Evolutionary conservation across 2,329 filamentous ascomycete species (phyloP).

Genomic region (Arthroderma uncinatum): DNA sequence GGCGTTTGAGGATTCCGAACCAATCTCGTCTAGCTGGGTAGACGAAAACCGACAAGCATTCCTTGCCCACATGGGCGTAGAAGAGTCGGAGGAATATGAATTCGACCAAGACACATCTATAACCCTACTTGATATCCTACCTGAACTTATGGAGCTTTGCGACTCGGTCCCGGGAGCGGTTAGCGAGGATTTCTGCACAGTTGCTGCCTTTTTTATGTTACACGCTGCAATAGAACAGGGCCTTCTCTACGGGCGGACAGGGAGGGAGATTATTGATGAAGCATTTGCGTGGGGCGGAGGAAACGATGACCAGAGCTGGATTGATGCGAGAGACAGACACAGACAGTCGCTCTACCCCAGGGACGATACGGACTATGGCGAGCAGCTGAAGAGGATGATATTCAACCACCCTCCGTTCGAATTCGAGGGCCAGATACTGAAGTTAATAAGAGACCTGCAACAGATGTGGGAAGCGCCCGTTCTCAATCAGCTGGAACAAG

Average conservation of each 20-base stretch:
- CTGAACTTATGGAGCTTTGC: conserved; percentile 41
- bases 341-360: conserved; percentile 12
- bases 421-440: conserved; percentile 33
- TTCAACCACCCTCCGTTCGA: conserved; percentile 22
- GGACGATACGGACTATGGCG: conserved; percentile 10
- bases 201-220: conserved; percentile 40
- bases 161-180: conserved; percentile 25
- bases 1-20: not conserved
- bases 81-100: conserved; percentile 15
- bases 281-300: conserved; percentile 39
- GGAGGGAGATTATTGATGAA: conserved; percentile 29
- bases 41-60: conserved; percentile 19
- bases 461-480: conserved; percentile 37
- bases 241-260: conserved; percentile 28
- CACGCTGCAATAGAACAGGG: conserved; percentile 43
- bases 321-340: conserved; percentile 7
- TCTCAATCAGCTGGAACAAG: conserved; percentile 42
- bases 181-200: conserved; percentile 34
- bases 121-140: conserved; percentile 34
- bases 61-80: conserved; percentile 22
- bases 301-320: conserved; percentile 4
- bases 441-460: conserved; percentile 36
- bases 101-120: conserved; percentile 15
- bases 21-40: conserved; percentile 11
- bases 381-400: conserved; percentile 22